Evolutionary conservation across 2,329 filamentous ascomycete genomes (phyloP), one percentile per base, ranked within the genome.

Genomic region (Ceratocystis alfenasii): DNA sequence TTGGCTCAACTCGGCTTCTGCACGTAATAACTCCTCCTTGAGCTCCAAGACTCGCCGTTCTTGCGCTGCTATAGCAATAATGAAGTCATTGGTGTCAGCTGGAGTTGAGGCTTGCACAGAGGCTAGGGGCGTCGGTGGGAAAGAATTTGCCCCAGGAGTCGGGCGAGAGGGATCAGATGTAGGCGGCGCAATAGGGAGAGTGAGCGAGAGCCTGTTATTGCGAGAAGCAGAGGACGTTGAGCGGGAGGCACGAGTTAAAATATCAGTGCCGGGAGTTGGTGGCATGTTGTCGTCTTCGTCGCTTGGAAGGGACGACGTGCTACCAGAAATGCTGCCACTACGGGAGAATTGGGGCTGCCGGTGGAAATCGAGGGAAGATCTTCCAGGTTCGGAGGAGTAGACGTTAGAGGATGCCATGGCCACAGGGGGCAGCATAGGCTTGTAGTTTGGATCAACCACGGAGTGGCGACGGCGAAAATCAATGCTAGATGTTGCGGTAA

Each of bases 11-110:
- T 95, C 88, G 12, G 79, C 77, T 74, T 99, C 93, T 5, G 94
- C 93, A 68, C 86, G 87, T 28, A 80, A 78, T n/a, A 99, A 79
- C 75, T 97, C 93, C 74, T 99, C 94, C 68, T 87, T 88, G 64
- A 99, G 79, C 76, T 97, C 94, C 66, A 99, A 78, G 1, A 99
- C 93, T 70, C 85, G 86, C 66, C 94, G 83, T 77, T 99, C 94
- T 76, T 97, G 92, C 15, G 90, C 87, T 57, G 94, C 94, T 71
- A 99, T 88, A 66, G 92, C 88, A 68, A 90, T 92, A 70, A 99
- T 86, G 71, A 96, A 89, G 63, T 86, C 80, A 71, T 81, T 82
- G 63, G 83, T 78, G 68, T 87, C 84, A 46, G 78, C 50, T 74
- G 71, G 33, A 78, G 65, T 6, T 71, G 73, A 0, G 78, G 76